Evolutionary conservation across 768 basidiomycete species (phyloP), one percentile per base, ranked within the genome.

Genomic region (Porphyrellus cyaneotinctus): DNA sequence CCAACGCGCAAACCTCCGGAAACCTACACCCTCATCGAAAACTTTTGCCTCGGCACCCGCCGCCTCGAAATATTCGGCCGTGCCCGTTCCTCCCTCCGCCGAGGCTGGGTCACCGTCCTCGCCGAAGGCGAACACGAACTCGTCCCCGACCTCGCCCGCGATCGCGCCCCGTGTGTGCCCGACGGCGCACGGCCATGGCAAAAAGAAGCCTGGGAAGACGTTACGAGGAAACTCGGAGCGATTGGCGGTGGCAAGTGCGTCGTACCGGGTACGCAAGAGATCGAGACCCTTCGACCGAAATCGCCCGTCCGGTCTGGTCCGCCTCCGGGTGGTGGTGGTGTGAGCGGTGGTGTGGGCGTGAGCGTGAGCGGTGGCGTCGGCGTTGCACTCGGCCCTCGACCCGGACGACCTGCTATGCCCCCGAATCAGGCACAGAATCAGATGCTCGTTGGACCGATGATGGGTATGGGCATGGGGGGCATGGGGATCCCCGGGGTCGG

Each of bases 1-100:
- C 89, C 91, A 2, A 85, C 82, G 3, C 81, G 84, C 39, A 92
- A 92, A 71, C 97, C 97, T 1, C 93, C 95, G 17, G 95, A 98
- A 68, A 89, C 94, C 77, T 95, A 97, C 72, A 86, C 87, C 6
- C 80, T 99, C 37, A 88, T 98, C 65, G 97, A 99, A 71, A 97
- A 95, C 69, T 98, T 99, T 68, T 98, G 95, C 65, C 85, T 97
- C 45, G 97, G 95, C 6, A 80, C 88, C 0, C 85, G 95, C 15
- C 83, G 97, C 3, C 82, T 99, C 14, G 93, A 98, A 65, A 72
- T 99, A 13, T 97, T 94, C 58, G 92, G 90, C 0, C 81, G 82
- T 3, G 74, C 75, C 0, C 77, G 80, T 0, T 80, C 84, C 23
- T 84, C 82, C 0, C 72, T 91, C 7, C 82, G 95, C 0, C 81